Percentiles rank a stretch among this genome's conserved stretches.
These are phyloP conservation scores for Aphanomyces stellatus DNA, from an alignment of 352 stramenopile genomes.

Conservation along the genomic window DNA sequence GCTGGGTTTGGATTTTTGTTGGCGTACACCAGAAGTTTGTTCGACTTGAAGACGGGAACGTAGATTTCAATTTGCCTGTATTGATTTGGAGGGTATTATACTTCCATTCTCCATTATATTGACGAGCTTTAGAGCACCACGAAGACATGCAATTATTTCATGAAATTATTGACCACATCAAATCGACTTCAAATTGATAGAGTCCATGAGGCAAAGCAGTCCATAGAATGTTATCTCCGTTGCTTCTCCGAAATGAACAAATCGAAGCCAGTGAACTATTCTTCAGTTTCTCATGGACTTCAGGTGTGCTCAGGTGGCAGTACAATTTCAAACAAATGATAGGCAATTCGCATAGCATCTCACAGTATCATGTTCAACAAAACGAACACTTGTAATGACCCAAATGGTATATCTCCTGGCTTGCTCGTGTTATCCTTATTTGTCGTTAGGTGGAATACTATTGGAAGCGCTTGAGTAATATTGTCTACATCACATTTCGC, in stretches of 20 bases:
- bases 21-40: not conserved
- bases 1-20: not conserved
- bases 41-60: not conserved
- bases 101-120: not conserved
- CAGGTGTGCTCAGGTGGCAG: not conserved
- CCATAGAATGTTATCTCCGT: not conserved
- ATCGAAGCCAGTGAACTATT: not conserved
- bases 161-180: not conserved
- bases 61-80: not conserved
- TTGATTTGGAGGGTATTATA: not conserved
- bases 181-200: not conserved
- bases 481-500: not conserved
- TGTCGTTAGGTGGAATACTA: not conserved
- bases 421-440: not conserved
- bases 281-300: not conserved
- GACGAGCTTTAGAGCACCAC: not conserved
- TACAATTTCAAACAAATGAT: not conserved
- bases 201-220: not conserved
- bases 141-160: not conserved
- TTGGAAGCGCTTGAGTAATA: not conserved
- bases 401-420: not conserved
- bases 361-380: not conserved
- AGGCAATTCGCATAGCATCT: not conserved
- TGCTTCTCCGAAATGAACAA: not conserved
- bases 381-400: not conserved